Conservation (phyloP, 1,284 basidiomycete genomes). For the Phenoliferia sp. region DNA sequence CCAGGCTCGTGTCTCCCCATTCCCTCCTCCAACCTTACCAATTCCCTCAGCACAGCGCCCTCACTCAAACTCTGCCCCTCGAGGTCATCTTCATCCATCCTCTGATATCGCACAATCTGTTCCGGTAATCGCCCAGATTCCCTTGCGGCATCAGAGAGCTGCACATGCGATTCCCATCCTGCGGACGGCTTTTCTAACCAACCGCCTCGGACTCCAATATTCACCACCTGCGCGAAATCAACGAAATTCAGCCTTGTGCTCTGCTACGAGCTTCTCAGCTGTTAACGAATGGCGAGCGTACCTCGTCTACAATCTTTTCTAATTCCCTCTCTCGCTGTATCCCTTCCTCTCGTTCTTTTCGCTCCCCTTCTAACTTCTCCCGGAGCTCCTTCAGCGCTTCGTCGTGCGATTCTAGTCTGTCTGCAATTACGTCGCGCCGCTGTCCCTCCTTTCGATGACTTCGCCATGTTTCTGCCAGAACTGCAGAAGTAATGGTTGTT, state of each 20-base stretch:
- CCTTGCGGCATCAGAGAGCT: background rate
- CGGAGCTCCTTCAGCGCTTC: conserved; percentile 8
- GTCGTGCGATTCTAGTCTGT: conserved; percentile 18
- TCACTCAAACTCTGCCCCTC: too few species aligned
- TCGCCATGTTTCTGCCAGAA: conserved; percentile 27
- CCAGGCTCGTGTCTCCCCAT: too few species aligned
- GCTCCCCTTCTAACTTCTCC: conserved; percentile 4
- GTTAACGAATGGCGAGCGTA: background rate
- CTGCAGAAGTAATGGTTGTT: conserved; percentile 1
- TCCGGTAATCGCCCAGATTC: background rate
- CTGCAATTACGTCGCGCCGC: conserved; percentile 20
- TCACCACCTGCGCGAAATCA: conserved; percentile 17
- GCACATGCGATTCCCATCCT: background rate
- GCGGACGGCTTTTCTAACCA: conserved; percentile 6
- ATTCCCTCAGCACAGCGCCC: background rate
- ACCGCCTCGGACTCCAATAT: conserved; percentile 28
- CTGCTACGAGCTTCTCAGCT: background rate
- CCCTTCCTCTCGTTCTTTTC: background rate
- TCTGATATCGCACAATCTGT: background rate
- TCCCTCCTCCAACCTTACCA: background rate
- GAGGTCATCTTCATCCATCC: background rate
- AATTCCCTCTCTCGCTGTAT: conserved; percentile 13
- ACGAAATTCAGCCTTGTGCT: background rate
- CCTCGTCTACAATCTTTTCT: conserved; percentile 27
- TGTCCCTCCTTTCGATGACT: conserved; percentile 13